Percentiles rank a stretch among this genome's conserved stretches.
Evolutionary conservation across 257 asterid genomes (phyloP).

Genomic region (Ilex aquifolium): DNA sequence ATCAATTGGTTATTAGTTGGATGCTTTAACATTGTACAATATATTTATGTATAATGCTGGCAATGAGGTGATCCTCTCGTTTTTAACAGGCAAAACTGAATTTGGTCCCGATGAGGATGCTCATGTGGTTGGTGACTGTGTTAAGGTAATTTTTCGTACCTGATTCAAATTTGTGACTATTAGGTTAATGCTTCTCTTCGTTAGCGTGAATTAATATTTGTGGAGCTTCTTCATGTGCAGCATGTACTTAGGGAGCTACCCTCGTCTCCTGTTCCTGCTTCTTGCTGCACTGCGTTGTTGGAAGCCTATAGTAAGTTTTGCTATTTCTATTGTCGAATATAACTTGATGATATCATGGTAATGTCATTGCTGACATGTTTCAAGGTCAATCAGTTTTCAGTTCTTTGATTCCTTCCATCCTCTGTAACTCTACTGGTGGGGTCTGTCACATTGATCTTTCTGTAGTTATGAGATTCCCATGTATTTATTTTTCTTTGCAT

Average conservation of each 20-base stretch:
- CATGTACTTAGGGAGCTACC: conserved; percentile 96
- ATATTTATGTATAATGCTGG: no score
- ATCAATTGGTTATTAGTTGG: no score
- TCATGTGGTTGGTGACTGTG: conserved; percentile 86
- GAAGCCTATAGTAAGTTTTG: conserved; percentile 74
- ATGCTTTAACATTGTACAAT: no score
- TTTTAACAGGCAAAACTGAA: conserved; percentile 53
- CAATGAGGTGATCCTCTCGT: no score
- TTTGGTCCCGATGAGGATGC: conserved; percentile 81
- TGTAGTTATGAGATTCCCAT: background rate
- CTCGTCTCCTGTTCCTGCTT: conserved; percentile 96
- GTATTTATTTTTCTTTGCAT: background rate
- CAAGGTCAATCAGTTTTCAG: background rate
- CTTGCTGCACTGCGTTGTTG: conserved; percentile 90
- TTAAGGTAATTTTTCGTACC: conserved; percentile 45
- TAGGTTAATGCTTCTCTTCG: background rate
- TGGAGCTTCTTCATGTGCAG: conserved; percentile 38
- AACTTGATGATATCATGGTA: conserved; percentile 11
- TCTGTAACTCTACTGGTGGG: background rate
- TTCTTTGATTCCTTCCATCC: background rate
- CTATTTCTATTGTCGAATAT: conserved; percentile 4
- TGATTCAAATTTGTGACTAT: background rate
- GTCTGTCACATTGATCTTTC: background rate
- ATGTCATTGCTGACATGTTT: background rate
- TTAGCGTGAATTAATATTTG: conserved; percentile 12